Percentiles rank a stretch among this genome's conserved stretches.
Conservation (phyloP, 345 rosid genomes). For the Syzygium aqueum region DNA sequence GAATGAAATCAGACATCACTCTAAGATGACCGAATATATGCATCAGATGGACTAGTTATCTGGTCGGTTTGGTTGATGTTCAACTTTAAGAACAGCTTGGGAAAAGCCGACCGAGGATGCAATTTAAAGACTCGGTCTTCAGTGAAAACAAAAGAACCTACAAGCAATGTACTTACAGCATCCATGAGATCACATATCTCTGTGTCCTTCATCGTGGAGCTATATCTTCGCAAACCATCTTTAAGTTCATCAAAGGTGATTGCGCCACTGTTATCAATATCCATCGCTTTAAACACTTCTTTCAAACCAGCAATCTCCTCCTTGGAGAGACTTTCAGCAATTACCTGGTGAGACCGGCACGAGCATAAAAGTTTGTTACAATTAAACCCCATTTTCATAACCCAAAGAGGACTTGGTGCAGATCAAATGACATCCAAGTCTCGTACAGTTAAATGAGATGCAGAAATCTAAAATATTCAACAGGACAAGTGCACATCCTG, state of each 20-base stretch:
- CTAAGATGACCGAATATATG: too few species aligned
- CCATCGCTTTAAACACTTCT: not conserved
- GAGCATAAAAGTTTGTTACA: not conserved
- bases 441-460: not conserved
- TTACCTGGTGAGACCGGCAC: not conserved
- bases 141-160: not conserved
- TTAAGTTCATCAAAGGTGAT: constrained; percentile 28
- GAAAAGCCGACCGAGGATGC: not conserved
- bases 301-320: not conserved
- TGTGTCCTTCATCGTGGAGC: constrained; percentile 16
- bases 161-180: not conserved
- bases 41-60: not conserved
- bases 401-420: not conserved
- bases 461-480: not conserved
- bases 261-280: constrained; percentile 19
- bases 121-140: not conserved
- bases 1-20: too few species aligned
- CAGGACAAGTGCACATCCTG: not conserved
- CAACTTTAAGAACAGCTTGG: not conserved
- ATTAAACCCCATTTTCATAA: not conserved
- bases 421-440: not conserved
- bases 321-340: not conserved
- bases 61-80: not conserved
- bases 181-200: constrained; percentile 24
- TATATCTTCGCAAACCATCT: constrained; percentile 12